Conservation (phyloP, 2,329 filamentous ascomycete genomes). For the Apiospora hydei region DNA sequence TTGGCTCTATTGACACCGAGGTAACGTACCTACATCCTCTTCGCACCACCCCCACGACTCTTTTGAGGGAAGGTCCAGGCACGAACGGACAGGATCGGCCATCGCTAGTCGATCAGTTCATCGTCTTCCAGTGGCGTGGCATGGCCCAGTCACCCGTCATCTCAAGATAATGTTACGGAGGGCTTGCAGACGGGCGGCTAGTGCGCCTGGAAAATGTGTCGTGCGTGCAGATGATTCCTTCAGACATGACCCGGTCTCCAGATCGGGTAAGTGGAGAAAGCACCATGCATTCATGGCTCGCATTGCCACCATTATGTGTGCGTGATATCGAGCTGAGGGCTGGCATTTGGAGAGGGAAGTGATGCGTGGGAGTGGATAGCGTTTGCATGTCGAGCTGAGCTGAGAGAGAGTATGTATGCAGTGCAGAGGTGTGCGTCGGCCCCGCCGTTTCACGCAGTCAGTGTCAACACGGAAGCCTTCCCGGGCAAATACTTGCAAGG, state of each 20-base stretch:
- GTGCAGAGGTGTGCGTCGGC: not conserved
- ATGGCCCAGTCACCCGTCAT: not conserved
- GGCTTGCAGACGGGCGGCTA: not conserved
- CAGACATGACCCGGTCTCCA: conserved; percentile 2
- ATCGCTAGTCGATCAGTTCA: not conserved
- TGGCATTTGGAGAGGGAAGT: not conserved
- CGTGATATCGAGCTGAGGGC: not conserved
- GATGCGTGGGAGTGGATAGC: not conserved
- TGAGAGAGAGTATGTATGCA: not conserved
- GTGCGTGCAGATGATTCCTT: not conserved
- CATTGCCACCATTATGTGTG: not conserved
- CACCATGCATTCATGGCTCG: not conserved
- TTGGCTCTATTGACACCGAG: not conserved
- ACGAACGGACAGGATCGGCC: not conserved
- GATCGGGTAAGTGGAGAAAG: conserved; percentile 15
- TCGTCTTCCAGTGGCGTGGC: not conserved
- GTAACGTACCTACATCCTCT: not conserved
- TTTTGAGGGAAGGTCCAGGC: not conserved
- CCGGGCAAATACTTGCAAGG: not conserved
- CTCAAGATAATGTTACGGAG: not conserved
- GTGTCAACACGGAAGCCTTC: not conserved
- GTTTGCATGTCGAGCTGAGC: conserved; percentile 3
- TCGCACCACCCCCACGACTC: not conserved
- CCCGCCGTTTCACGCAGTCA: conserved; percentile 3
- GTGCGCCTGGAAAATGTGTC: not conserved